Conservation (phyloP, 768 basidiomycete species). For the Sarcomyxa edulis region DNA sequence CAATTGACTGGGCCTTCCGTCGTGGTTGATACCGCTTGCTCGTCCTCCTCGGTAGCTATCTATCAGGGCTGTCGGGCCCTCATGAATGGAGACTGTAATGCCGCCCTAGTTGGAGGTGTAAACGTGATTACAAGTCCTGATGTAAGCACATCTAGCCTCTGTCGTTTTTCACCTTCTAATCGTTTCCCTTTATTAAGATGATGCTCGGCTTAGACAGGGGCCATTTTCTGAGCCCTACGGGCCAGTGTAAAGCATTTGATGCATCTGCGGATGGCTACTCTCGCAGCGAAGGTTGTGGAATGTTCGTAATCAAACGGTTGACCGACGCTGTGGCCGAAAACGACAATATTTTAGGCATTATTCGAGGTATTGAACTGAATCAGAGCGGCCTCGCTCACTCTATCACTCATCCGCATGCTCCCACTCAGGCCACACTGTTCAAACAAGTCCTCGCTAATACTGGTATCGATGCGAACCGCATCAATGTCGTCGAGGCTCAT, state of each 20-base stretch:
- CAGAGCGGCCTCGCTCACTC: slow-evolving; percentile 63
- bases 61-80: slow-evolving; percentile 68
- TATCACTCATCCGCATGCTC: slow-evolving; percentile 68
- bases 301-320: slow-evolving; percentile 70
- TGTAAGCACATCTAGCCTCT: slow-evolving; percentile 38
- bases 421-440: slow-evolving; percentile 58
- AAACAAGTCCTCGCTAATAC: slow-evolving; percentile 37
- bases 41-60: slow-evolving; percentile 62
- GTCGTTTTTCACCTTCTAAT: slow-evolving; percentile 2
- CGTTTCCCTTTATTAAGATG: slow-evolving; percentile 37
- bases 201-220: slow-evolving; percentile 60
- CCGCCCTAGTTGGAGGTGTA: slow-evolving; percentile 72
- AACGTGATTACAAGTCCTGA: slow-evolving; percentile 69
- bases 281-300: slow-evolving; percentile 63
- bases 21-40: slow-evolving; percentile 72
- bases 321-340: slow-evolving; percentile 60
- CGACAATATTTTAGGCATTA: slow-evolving; percentile 64
- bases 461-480: slow-evolving; percentile 35
- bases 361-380: slow-evolving; percentile 66
- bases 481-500: slow-evolving; percentile 70
- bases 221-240: slow-evolving; percentile 62
- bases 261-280: slow-evolving; percentile 70
- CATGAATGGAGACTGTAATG: slow-evolving; percentile 55
- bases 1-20: slow-evolving; percentile 65
- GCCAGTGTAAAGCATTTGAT: slow-evolving; percentile 69